Base-by-base conservation (phyloP, 257 asterid genomes). In the Gentiana dahurica region DNA sequence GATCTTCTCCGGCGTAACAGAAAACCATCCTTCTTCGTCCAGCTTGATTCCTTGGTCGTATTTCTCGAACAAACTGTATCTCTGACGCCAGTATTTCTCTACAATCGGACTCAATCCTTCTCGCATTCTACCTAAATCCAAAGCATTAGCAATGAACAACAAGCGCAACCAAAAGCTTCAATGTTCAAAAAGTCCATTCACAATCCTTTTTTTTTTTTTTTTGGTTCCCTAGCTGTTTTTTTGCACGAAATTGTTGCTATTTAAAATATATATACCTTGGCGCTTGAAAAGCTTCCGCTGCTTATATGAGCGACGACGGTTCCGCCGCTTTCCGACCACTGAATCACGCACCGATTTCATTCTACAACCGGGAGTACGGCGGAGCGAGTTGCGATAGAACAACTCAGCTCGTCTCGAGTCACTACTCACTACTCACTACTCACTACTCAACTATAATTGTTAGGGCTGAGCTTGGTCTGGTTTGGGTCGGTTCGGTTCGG, bases 1-100 rank as follows among this genome's bases (percentile, higher is more conserved):
- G 39, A 90, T 77, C 66, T 66, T 74, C 73, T 90, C 98, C 56
- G 95, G 96, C 53, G 98, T 90, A 68, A 84, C 98, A 60, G 98
- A 90, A 73, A 77, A 90, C 98, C 98, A 90, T 32, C 98, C 96
- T 73, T 90, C 87, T 72, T 90, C 98, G 33, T 90, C 98, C 80
- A 90, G 12, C 63, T 58, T 61, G 59, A 90, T 73, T 48, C 98
- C 98, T 44, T 62, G 62, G 47, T 90, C 95, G 55, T 80, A 90
- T 57, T 68, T 82, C 46, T 81, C 62, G 69, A 87, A 90, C 45
- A 90, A 94, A 70, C 82, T 81, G 62, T 87, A 87, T 35, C 98
- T 76, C 52, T 84, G 94, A 53, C 63, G 41, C 96, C 96, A 87
- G 55, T 90, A 90, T 77, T 82, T 90, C 60, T 59, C 74, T 47